Evolutionary conservation across 257 asterid genomes (phyloP), one percentile per base, ranked within the genome.

Genomic region (Lithospermum erythrorhizon): DNA sequence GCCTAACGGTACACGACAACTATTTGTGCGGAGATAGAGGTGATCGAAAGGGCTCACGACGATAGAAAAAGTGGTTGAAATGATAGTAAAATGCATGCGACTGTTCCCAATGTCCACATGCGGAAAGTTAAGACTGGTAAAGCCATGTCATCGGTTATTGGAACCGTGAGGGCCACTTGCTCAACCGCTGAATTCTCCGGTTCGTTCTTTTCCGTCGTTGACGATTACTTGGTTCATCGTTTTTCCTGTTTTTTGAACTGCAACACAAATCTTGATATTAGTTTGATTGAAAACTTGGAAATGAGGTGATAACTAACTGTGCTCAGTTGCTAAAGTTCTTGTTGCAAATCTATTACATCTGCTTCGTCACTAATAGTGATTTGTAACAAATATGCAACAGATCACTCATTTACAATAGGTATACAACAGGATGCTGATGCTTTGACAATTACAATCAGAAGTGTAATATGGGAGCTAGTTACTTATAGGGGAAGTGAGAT

Each of bases 61-160:
- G 86, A 86, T 79, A 89, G 87, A 87, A 89, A 80, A 86, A 89
- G 86, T 86, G 86, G 61, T 89, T 95, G 95, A 78, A 89, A 86
- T 18, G 97, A 89, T 70, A 89, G 87, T 20, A 82, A 75, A 18
- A 73, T 62, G 74, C 97, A 89, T 23, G 95, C 81, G 17, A 74
- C 48, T 21, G 85, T 61, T 7, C 95, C 97, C 30, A 86, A 70
- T 3, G 68, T 63, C 91, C 91, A 89, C 83, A 81, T 76, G 55
- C 97, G 94, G 78, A 89, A 89, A 29, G 97, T 89, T 67, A 81
- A 80, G 21, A 77, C 97, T 22, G 89, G 95, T 23, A 79, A 71
- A 18, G 76, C 23, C 0, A 82, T 62, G 64, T 89, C 95, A 58
- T 89, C 97, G 64, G 79, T 72, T 45, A 73, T 62, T 65, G 90